Evolutionary conservation across 2,329 filamentous ascomycete species (phyloP).

Genomic region (Didymellaceae sp.): DNA sequence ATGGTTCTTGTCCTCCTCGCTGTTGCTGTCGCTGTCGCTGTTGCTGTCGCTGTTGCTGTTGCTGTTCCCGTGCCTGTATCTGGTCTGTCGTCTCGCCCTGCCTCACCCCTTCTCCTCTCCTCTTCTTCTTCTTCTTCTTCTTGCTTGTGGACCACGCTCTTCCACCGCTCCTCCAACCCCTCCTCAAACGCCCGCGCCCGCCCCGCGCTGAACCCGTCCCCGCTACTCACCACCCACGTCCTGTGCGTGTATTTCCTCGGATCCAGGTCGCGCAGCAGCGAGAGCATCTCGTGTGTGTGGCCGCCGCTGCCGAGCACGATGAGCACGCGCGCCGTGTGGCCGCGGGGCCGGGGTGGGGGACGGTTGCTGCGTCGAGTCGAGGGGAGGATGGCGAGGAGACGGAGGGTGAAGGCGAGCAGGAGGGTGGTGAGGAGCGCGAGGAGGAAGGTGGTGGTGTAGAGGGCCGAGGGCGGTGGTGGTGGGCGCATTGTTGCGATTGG

Average conservation of each 20-base stretch:
- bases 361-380: conserved; percentile 24
- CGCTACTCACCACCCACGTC: conserved; percentile 81
- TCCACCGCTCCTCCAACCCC: conserved; percentile 29
- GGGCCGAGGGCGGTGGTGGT: conserved; percentile 26
- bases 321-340: conserved; percentile 65
- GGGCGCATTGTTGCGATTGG: background rate
- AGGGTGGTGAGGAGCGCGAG: conserved; percentile 45
- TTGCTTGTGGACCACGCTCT: background rate
- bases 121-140: background rate
- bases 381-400: conserved; percentile 51
- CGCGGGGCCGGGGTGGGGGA: conserved; percentile 29
- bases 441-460: conserved; percentile 37
- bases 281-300: conserved; percentile 93
- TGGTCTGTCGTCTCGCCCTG: too few relatives aligned
- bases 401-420: conserved; percentile 44
- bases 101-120: background rate
- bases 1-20: background rate
- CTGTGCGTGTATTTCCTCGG: conserved; percentile 63
- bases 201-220: conserved; percentile 73
- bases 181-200: conserved; percentile 70
- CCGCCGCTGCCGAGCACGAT: conserved; percentile 91
- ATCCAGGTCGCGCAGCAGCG: conserved; percentile 71
- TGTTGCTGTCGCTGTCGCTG: background rate
- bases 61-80: background rate
- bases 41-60: background rate